A percentile compares a stretch with the other conserved stretches of the same genome.
phyloP scores from a whole-genome alignment of 2,329 filamentous ascomycete species.

The Fusarium sp. region DNA sequence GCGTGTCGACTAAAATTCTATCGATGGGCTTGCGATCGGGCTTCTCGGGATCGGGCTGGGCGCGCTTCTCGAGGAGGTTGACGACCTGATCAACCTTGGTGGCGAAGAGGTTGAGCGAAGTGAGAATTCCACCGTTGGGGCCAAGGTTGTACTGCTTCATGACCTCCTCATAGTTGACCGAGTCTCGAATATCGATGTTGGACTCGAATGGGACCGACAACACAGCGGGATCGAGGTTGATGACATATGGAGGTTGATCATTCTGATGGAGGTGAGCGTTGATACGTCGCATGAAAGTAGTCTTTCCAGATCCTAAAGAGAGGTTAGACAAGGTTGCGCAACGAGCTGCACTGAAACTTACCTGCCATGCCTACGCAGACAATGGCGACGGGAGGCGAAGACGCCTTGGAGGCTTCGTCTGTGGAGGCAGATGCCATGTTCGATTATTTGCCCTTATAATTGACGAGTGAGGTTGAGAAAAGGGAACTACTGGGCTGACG shows the following conservation, averaged over 20 bases:
- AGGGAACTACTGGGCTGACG: neutral
- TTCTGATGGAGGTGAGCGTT: slow-evolving; percentile 90
- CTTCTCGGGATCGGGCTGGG: slow-evolving; percentile 68
- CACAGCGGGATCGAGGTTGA: slow-evolving; percentile 97
- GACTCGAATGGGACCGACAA: slow-evolving; percentile 92
- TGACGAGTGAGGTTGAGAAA: neutral
- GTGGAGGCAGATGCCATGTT: slow-evolving; percentile 49
- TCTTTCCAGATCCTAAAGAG: slow-evolving; percentile 85
- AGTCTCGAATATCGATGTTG: slow-evolving; percentile 99
- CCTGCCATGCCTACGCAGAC: slow-evolving; percentile 96
- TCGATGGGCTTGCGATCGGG: slow-evolving; percentile 72
- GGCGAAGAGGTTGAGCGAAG: slow-evolving; percentile 93
- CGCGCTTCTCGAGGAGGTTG: slow-evolving; percentile 86
- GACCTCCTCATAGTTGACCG: slow-evolving; percentile 98
- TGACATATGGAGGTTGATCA: slow-evolving; percentile 86
- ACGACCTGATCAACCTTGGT: slow-evolving; percentile 99
- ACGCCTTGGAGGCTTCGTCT: slow-evolving; percentile 39
- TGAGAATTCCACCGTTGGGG: slow-evolving; percentile 96
- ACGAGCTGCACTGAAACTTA: slow-evolving; percentile 47
- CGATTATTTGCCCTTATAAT: neutral
- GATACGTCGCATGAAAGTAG: slow-evolving; percentile 99
- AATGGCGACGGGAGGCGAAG: slow-evolving; percentile 74
- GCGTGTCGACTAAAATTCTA: slow-evolving; percentile 93
- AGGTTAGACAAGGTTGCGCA: neutral
- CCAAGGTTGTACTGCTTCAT: slow-evolving; percentile 99